phyloP scores from a whole-genome alignment of 2,329 filamentous ascomycete species.

The Fusarium setosum region DNA sequence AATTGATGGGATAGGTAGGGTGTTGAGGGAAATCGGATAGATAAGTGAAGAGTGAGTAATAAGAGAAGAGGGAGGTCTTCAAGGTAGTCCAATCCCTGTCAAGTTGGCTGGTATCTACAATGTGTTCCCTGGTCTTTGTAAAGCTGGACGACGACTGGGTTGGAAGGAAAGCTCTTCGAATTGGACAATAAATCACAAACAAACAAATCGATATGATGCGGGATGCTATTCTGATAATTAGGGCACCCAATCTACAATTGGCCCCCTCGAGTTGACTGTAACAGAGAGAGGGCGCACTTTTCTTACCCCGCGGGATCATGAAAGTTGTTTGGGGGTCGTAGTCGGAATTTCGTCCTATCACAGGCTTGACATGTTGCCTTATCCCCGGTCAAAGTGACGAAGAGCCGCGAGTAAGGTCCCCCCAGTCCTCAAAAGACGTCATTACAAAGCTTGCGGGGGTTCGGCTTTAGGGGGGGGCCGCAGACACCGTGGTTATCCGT shows the following conservation, averaged over 20 bases:
- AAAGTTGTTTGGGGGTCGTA: neutral
- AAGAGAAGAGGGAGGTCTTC: constrained; percentile 5
- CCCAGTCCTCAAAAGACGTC: neutral
- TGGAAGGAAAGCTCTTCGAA: neutral
- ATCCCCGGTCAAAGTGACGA: constrained; percentile 25
- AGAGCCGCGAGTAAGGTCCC: neutral
- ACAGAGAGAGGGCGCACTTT: constrained; percentile 28
- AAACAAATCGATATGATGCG: too few species aligned
- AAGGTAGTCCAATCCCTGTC: neutral
- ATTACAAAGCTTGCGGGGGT: neutral
- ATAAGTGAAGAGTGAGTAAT: neutral
- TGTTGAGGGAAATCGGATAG: too few species aligned
- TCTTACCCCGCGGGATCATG: constrained; percentile 24
- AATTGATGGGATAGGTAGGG: constrained; percentile 1
- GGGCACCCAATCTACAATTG: neutral
- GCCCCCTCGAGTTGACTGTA: neutral
- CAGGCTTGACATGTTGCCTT: constrained; percentile 16
- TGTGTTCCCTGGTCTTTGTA: neutral
- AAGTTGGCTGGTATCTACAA: neutral
- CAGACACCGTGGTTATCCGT: too few species aligned
- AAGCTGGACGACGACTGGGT: neutral
- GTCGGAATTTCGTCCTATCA: constrained; percentile 24
- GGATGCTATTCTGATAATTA: too few species aligned
- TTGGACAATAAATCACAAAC: neutral
- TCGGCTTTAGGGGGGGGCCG: neutral